phyloP scores from a whole-genome alignment of 106 monocot genomes.

The Alisma plantagoaquatica region DNA sequence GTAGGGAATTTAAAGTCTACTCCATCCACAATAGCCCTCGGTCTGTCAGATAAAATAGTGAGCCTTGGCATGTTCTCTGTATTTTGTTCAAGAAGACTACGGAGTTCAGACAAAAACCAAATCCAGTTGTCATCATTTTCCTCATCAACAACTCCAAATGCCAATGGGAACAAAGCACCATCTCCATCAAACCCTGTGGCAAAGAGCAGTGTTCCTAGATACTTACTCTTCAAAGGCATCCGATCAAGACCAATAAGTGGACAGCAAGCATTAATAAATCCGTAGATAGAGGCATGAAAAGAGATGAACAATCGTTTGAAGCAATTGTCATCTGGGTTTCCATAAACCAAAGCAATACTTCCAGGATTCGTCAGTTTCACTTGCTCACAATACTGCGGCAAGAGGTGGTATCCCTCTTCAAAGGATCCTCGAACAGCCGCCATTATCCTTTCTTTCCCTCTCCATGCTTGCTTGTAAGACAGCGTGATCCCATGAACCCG shows the following conservation, averaged over 20 bases:
- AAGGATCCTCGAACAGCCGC: constrained; percentile 88
- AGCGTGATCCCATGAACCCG: constrained; percentile 86
- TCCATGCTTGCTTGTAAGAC: constrained; percentile 97
- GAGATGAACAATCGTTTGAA: constrained; percentile 78
- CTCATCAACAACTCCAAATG: constrained; percentile 96
- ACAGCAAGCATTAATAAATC: constrained; percentile 86
- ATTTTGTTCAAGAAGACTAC: constrained; percentile 65
- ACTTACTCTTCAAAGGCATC: constrained; percentile 80
- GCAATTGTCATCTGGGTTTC: constrained; percentile 76
- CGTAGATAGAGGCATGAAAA: constrained; percentile 86
- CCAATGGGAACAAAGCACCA: constrained; percentile 89
- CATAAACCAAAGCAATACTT: constrained; percentile 73
- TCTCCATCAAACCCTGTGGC: constrained; percentile 97
- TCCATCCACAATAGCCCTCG: constrained; percentile 82
- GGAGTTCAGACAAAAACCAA: constrained; percentile 92
- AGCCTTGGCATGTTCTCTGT: constrained; percentile 98
- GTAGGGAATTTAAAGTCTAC: constrained; percentile 96
- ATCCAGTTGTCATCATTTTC: constrained; percentile 97
- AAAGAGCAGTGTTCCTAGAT: constrained; percentile 87
- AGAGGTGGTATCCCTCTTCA: constrained; percentile 86
- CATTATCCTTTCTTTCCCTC: constrained; percentile 97
- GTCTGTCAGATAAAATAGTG: constrained; percentile 80
- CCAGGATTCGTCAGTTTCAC: constrained; percentile 76
- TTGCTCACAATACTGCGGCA: constrained; percentile 91
- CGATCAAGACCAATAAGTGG: constrained; percentile 90